Conservation (phyloP, 1,284 basidiomycete genomes). For the Leccinum subrobustum region DNA sequence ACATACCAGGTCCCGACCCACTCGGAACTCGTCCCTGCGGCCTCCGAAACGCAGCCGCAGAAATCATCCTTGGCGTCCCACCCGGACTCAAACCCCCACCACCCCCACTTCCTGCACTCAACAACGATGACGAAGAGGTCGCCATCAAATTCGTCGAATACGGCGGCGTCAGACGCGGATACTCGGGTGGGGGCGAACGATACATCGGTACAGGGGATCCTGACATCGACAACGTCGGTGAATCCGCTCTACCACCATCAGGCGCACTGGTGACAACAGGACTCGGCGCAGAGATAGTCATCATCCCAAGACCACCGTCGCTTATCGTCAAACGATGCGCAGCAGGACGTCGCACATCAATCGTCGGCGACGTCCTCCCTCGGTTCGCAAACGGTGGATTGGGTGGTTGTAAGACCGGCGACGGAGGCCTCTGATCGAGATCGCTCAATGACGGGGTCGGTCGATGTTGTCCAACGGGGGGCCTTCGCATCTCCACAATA, state of each 20-base stretch:
- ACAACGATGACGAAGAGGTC: slow-evolving; percentile 36
- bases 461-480: neutral
- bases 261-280: neutral
- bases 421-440: slow-evolving; percentile 15
- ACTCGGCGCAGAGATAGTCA: slow-evolving; percentile 2
- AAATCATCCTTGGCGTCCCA: slow-evolving; percentile 52
- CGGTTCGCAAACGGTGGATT: slow-evolving; percentile 30
- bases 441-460: neutral
- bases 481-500: slow-evolving; percentile 11
- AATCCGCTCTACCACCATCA: neutral
- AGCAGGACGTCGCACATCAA: slow-evolving; percentile 10
- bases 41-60: slow-evolving; percentile 73
- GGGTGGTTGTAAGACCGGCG: slow-evolving; percentile 31
- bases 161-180: slow-evolving; percentile 30
- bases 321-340: slow-evolving; percentile 4
- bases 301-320: slow-evolving; percentile 19
- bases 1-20: slow-evolving; percentile 8
- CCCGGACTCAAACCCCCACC: slow-evolving; percentile 5
- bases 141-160: slow-evolving; percentile 32
- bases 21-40: slow-evolving; percentile 40
- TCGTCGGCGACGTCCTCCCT: slow-evolving; percentile 1
- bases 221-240: slow-evolving; percentile 1
- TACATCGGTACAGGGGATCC: slow-evolving; percentile 13
- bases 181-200: slow-evolving; percentile 40
- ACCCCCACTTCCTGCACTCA: slow-evolving; percentile 9